Base-by-base conservation (phyloP, 2,329 filamentous ascomycete genomes). In the Aspergillus ruber region DNA sequence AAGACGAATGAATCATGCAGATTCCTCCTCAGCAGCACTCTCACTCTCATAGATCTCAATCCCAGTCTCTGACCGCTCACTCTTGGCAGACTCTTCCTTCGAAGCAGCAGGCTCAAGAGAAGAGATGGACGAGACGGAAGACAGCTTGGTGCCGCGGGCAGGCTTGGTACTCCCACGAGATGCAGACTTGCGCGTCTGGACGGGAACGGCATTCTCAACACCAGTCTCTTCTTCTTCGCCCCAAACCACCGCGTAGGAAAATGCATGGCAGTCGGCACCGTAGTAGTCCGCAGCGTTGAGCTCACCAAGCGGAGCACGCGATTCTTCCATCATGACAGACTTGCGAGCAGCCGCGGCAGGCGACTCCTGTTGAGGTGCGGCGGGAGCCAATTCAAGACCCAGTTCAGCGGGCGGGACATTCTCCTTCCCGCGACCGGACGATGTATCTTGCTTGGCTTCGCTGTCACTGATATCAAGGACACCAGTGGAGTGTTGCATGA, bases 381-480 rank as follows among this genome's bases (percentile, higher is more conserved):
- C 50, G 23, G 57, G 57, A 8, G 80, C 82, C 60, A 85, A 78
- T 23, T 79, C 81, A 35, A 85, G 67, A 41, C 86, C 83, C n/a
- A 65, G 45, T 35, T 71, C 68, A 6, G 63, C 65, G 2, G 91
- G 91, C 4, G 91, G 87, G 15, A 95, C 82, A 63, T 98, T 98
- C 74, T 98, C 91, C 75, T 98, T 98, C 27, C 82, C 77, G 41
- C 80, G 78, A 55, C 87, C 80, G 27, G 66, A 39, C 6, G 45
- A 15, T 6, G 50, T 75, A 75, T 56, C 74, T 65, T 62, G 76
- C 78, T 55, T 77, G 69, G 61, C 79, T 65, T 95, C 90, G 59
- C 95, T 90, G 18, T 88, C 90, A 56, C 83, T 89, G 61, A 97
- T 89, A 64, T 97, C 91, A 3, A 97, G 79, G 0, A 85, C 83